phyloP scores from a whole-genome alignment of 257 asterid genomes.

The Coffea canephora region DNA sequence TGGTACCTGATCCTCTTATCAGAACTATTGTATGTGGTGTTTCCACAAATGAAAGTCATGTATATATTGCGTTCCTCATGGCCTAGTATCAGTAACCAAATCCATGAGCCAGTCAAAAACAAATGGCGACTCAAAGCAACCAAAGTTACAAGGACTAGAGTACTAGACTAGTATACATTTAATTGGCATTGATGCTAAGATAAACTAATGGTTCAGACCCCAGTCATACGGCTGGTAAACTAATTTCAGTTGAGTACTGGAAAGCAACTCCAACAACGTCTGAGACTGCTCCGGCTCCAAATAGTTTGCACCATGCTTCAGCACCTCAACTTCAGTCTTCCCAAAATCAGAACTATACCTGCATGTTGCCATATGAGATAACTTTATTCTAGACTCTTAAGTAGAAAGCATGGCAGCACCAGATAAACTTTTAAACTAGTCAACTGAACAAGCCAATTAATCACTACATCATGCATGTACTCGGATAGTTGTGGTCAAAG shows the following conservation, averaged over 20 bases:
- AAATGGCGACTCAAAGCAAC: not conserved
- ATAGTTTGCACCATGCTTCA: conserved; percentile 81
- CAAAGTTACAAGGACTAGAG: not conserved
- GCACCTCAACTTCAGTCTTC: conserved; percentile 69
- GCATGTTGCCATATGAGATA: conserved; percentile 11
- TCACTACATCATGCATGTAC: not conserved
- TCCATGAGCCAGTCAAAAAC: not conserved
- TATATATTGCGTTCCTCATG: not conserved
- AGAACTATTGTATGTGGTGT: not conserved
- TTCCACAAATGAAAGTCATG: not conserved
- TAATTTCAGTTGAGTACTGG: conserved; percentile 58
- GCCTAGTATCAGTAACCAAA: not conserved
- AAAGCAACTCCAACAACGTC: conserved; percentile 65
- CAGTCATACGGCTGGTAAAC: conserved; percentile 65
- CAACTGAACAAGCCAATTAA: not conserved
- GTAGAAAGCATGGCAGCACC: not conserved
- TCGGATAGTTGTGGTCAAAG: not conserved
- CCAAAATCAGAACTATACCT: conserved; percentile 87
- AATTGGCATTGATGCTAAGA: not conserved
- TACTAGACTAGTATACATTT: not conserved
- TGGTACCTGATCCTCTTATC: not conserved
- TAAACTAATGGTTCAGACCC: conserved; percentile 60
- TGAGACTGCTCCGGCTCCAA: conserved; percentile 50
- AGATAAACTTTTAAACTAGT: not conserved
- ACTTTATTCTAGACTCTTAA: too few relatives aligned